Percentiles rank a stretch among this genome's conserved stretches.
These are phyloP conservation scores for Scleroderma bovista DNA, from an alignment of 768 basidiomycete species.

Conservation along the genomic window DNA sequence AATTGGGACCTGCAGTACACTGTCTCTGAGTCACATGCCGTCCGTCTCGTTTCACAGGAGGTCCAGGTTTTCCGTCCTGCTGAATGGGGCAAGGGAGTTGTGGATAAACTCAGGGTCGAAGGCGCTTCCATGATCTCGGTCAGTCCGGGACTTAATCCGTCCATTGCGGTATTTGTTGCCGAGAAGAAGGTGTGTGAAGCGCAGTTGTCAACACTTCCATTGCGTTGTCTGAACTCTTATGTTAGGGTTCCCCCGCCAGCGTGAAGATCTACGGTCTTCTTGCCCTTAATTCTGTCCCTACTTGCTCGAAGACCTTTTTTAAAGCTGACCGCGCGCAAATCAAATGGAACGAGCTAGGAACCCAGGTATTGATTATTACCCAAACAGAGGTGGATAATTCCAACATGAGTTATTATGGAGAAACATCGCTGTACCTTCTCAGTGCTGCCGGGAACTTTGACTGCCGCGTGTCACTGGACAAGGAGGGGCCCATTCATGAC, in stretches of 20 bases:
- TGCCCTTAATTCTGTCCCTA: slow-evolving; percentile 55
- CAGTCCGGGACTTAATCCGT: slow-evolving; percentile 82
- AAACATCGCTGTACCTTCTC: slow-evolving; percentile 91
- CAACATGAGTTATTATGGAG: slow-evolving; percentile 97
- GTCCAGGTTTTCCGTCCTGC: slow-evolving; percentile 80
- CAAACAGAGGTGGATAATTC: slow-evolving; percentile 97
- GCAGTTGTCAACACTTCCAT: background rate
- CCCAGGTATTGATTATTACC: slow-evolving; percentile 84
- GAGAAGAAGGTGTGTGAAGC: slow-evolving; percentile 75
- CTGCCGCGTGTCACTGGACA: slow-evolving; percentile 82
- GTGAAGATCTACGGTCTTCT: slow-evolving; percentile 79
- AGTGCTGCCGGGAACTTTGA: slow-evolving; percentile 92
- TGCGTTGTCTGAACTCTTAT: background rate
- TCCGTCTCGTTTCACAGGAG: slow-evolving; percentile 75
- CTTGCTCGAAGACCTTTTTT: slow-evolving; percentile 88
- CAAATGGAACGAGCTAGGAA: slow-evolving; percentile 96
- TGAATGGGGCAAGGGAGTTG: slow-evolving; percentile 73
- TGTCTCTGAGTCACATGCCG: slow-evolving; percentile 79
- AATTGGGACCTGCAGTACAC: slow-evolving; percentile 92
- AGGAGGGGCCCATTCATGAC: slow-evolving; percentile 97
- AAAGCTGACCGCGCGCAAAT: slow-evolving; percentile 90
- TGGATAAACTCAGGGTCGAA: slow-evolving; percentile 79
- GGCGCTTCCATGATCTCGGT: slow-evolving; percentile 72
- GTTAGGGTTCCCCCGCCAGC: slow-evolving; percentile 79
- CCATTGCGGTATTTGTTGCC: slow-evolving; percentile 85